Evolutionary conservation across 2,329 filamentous ascomycete genomes (phyloP), one percentile per base, ranked within the genome.

Genomic region (Alternaria incomplexa): DNA sequence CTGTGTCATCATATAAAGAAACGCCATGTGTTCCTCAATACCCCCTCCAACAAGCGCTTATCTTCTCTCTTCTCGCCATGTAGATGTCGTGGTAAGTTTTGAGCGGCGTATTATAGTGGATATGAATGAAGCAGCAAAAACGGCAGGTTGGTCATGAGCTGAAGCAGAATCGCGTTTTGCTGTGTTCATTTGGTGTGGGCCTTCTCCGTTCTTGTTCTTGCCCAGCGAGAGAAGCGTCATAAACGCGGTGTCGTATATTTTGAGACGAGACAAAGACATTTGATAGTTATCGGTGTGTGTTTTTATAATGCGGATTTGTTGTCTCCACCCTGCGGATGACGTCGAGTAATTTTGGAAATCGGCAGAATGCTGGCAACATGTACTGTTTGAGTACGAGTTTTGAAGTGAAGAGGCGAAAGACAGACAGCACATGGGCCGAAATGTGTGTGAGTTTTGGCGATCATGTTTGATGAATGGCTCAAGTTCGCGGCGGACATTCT

Each of bases 211-310:
- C 10, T 40, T 1, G 32, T 40, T n/a, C 8, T 40, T 10, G 15
- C 32, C 5, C 32, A 10, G 32, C 32, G 15, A 17, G 15, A 15
- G 6, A 9, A 7, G 4, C 3, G 32, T 36, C 32, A n/a, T 36
- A 2, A 3, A 0, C 3, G 15, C 0, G 7, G 5, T 6, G 13
- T 15, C 3, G 7, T 36, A 4, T 0, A 0, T 4, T n/a, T 40
- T 6, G 15, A 40, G 4, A 1, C 5, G 36, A 6, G 36, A 40
- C 36, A 40, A 17, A 40, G 15, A 40, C n/a, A 40, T 36, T 3
- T 13, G 1, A 8, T 32, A 4, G 6, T 12, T 12, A 32, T 4
- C 13, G 2, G 13, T 15, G 3, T 32, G 0, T 32, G 15, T n/a
- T 36, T n/a, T n/a, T 7, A 5, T 36, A 36, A n/a, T 40, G 32